Evolutionary conservation across 176 grass and related monocot species (phyloP).

Genomic region (Raddia guianensis): DNA sequence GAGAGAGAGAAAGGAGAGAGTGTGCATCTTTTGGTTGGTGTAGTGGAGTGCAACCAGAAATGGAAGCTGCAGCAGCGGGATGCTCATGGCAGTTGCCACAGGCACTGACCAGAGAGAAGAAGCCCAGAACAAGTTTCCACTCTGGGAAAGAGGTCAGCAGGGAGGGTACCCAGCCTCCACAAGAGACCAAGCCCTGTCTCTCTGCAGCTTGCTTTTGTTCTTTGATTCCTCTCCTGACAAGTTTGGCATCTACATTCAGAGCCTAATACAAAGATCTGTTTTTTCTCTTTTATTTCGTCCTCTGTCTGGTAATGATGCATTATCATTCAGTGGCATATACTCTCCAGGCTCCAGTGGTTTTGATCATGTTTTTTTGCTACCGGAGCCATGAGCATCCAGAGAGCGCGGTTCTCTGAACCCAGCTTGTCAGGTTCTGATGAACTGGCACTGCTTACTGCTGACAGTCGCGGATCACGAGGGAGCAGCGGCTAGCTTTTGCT

Average conservation of each 20-base stretch:
- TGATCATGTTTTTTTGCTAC: background rate
- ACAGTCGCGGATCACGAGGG: background rate
- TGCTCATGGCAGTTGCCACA: background rate
- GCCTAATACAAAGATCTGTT: no score
- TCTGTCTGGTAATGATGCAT: no score
- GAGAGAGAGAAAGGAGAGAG: background rate
- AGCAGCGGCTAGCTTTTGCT: background rate
- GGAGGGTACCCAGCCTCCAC: no score
- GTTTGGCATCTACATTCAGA: no score
- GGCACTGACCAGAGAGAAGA: background rate
- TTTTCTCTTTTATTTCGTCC: no score
- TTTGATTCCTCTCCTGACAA: no score
- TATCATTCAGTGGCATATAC: background rate
- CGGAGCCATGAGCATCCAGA: background rate
- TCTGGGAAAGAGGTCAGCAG: background rate
- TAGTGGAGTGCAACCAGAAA: slow-evolving; percentile 28
- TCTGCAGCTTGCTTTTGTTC: no score
- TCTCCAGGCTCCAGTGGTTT: no score
- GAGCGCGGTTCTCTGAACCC: background rate
- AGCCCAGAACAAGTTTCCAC: background rate
- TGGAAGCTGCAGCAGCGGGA: slow-evolving; percentile 29
- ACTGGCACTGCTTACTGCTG: background rate
- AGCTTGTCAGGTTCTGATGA: background rate
- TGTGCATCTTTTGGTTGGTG: background rate
- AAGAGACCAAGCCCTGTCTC: no score